Conservation (phyloP, 192 early-diverging fungal species). For the Backusella psychrophila region DNA sequence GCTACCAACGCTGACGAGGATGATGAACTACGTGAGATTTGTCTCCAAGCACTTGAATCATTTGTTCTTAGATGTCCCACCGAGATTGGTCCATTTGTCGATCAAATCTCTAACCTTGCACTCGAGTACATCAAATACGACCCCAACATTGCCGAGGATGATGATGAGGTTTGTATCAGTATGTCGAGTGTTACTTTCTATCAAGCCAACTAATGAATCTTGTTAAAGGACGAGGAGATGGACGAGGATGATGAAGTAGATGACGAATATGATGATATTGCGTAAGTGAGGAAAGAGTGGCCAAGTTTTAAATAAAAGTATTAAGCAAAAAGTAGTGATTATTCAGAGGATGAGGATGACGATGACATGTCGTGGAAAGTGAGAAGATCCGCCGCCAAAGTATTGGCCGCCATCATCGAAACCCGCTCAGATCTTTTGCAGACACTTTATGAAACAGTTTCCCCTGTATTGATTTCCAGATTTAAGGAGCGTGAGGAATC, state of each 20-base stretch:
- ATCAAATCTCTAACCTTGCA: conserved; percentile 55
- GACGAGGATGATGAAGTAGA: conserved; percentile 60
- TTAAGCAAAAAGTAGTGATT: conserved; percentile 44
- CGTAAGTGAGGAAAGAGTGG: conserved; percentile 33
- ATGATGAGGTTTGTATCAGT: conserved; percentile 48
- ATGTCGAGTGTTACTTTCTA: conserved; percentile 34
- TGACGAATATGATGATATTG: conserved; percentile 56
- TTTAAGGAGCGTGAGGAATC: conserved; percentile 88
- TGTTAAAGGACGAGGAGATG: conserved; percentile 52
- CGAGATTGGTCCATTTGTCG: conserved; percentile 64
- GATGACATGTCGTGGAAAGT: conserved; percentile 95
- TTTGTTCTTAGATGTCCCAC: conserved; percentile 77
- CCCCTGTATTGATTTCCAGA: conserved; percentile 68
- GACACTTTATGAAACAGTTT: conserved; percentile 63
- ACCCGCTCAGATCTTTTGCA: conserved; percentile 68
- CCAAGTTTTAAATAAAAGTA: not conserved
- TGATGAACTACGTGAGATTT: conserved; percentile 82
- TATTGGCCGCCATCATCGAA: conserved; percentile 65
- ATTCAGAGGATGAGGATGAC: conserved; percentile 69
- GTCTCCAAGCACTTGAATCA: conserved; percentile 77
- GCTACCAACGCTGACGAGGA: conserved; percentile 55
- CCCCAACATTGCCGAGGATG: conserved; percentile 73
- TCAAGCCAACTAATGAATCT: not conserved
- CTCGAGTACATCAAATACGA: conserved; percentile 77
- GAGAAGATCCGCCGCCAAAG: conserved; percentile 72